A percentile compares a stretch with the other conserved stretches of the same genome.
phyloP scores from a whole-genome alignment of 108 stramenopile genomes.

The Hondaea fermentalgiana region DNA sequence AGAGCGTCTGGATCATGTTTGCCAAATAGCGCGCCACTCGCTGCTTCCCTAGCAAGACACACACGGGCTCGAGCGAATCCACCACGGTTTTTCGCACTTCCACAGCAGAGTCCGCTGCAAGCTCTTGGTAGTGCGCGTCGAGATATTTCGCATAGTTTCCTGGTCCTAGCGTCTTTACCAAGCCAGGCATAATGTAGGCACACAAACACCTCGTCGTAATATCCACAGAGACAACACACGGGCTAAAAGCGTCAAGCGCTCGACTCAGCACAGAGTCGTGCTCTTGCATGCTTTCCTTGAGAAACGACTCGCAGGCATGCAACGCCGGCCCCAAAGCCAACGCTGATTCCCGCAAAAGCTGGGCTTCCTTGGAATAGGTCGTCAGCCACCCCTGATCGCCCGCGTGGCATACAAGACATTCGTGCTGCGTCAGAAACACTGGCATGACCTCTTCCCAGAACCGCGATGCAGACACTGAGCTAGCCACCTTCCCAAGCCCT shows the following conservation, averaged over 20 bases:
- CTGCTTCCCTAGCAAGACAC: not conserved
- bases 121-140: not conserved
- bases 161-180: not conserved
- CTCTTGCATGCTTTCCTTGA: not conserved
- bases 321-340: not conserved
- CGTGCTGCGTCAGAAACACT: not conserved
- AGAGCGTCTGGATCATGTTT: not conserved
- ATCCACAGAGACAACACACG: not conserved
- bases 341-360: not conserved
- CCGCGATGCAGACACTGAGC: not conserved
- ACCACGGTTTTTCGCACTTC: not conserved
- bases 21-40: not conserved
- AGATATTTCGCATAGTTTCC: not conserved
- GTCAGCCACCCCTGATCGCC: not conserved
- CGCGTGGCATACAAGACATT: not conserved
- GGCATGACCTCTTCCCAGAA: not conserved
- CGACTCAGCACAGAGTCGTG: not conserved
- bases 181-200: not conserved
- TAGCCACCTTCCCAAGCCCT: not conserved
- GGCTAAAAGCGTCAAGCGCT: not conserved
- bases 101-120: not conserved
- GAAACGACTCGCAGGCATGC: not conserved
- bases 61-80: not conserved
- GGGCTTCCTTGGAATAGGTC: not conserved
- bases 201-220: not conserved